A percentile compares a stretch with the other conserved stretches of the same genome.
Evolutionary conservation across 495 filamentous ascomycete genomes (phyloP).

Genomic region (Neurospora tetraspora): DNA sequence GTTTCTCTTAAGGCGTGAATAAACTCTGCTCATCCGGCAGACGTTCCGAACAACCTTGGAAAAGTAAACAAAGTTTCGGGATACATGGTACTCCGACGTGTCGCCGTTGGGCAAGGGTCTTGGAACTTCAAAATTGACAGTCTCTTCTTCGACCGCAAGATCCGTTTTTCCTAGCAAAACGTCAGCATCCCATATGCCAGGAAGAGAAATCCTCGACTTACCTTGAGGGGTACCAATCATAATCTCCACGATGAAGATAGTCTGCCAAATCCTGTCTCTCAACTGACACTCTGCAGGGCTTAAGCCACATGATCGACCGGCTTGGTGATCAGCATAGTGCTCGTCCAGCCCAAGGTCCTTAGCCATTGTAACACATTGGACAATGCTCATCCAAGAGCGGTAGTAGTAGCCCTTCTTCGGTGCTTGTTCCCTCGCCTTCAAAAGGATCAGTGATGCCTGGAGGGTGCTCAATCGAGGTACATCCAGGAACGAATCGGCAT

Average conservation of each 20-base stretch:
- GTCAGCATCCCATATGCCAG: conserved; percentile 16
- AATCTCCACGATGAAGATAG: conserved; percentile 72
- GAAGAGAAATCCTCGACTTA: conserved; percentile 23
- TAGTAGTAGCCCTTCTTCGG: conserved; percentile 96
- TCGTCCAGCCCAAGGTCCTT: conserved; percentile 89
- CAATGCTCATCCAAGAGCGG: conserved; percentile 94
- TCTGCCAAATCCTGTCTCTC: conserved; percentile 87
- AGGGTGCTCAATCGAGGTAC: conserved; percentile 88
- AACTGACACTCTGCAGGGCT: conserved; percentile 65
- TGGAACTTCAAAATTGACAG: conserved; percentile 66
- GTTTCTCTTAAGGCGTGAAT: conserved; percentile 67
- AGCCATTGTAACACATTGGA: conserved; percentile 83
- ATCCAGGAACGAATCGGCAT: conserved; percentile 94
- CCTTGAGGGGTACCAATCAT: conserved; percentile 96
- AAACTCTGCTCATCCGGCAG: conserved; percentile 62
- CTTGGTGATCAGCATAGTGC: conserved; percentile 67
- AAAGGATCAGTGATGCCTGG: conserved; percentile 75
- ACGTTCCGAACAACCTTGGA: conserved; percentile 68
- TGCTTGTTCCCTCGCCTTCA: conserved; percentile 85
- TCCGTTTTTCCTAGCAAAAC: conserved; percentile 61
- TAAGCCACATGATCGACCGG: conserved; percentile 58
- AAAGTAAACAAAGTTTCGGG: conserved; percentile 75
- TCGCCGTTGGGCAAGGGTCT: conserved; percentile 57
- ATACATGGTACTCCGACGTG: conserved; percentile 64
- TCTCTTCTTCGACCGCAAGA: conserved; percentile 61